A percentile compares a stretch with the other conserved stretches of the same genome.
phyloP scores from a whole-genome alignment of 139 green algal species.

The Chlamydomonas eustigma region DNA sequence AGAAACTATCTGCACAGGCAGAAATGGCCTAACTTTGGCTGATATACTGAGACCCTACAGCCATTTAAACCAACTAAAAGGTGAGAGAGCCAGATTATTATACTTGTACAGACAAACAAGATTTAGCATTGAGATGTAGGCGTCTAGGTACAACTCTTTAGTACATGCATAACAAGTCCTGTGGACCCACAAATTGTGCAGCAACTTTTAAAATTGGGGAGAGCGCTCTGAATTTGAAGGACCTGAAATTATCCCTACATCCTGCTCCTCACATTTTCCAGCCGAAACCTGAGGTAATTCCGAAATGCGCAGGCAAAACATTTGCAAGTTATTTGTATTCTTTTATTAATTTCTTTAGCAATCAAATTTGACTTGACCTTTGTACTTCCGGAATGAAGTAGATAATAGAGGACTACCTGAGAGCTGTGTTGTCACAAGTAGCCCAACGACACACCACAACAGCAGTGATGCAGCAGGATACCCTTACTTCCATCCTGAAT shows the following conservation, averaged over 20 bases:
- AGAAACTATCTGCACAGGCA: slow-evolving; percentile 38
- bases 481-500: neutral
- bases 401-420: slow-evolving; percentile 60
- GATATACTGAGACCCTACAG: slow-evolving; percentile 72
- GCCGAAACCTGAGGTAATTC: slow-evolving; percentile 56
- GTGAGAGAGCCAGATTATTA: slow-evolving; percentile 30
- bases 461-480: neutral
- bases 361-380: neutral
- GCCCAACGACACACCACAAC: slow-evolving; percentile 21
- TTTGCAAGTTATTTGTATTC: neutral
- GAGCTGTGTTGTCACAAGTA: slow-evolving; percentile 40
- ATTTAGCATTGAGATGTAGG: neutral
- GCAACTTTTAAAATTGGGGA: slow-evolving; percentile 67
- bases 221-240: slow-evolving; percentile 59
- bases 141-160: neutral
- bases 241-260: slow-evolving; percentile 72
- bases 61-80: slow-evolving; percentile 64
- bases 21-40: slow-evolving; percentile 65
- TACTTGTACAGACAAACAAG: neutral
- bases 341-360: neutral
- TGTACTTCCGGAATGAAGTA: slow-evolving; percentile 19
- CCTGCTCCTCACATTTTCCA: slow-evolving; percentile 53
- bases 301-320: neutral
- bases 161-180: neutral
- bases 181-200: slow-evolving; percentile 21